A percentile compares a stretch with the other conserved stretches of the same genome.
These are phyloP conservation scores for Aspergillus intermedius DNA, from an alignment of 2,329 filamentous ascomycete genomes.

Conservation along the genomic window DNA sequence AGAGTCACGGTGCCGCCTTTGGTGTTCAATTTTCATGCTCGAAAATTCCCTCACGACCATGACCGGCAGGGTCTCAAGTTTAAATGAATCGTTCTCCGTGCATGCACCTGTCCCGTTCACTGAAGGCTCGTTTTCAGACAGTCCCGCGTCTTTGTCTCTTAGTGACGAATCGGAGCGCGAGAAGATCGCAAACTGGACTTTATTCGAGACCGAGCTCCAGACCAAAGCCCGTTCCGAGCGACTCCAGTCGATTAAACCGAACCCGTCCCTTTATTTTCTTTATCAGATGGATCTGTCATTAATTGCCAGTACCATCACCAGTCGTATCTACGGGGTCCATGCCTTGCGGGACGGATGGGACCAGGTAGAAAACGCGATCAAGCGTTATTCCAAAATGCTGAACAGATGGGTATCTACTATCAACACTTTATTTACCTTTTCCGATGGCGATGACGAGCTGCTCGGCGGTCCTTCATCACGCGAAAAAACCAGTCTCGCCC, in stretches of 20 bases:
- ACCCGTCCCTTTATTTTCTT: neutral
- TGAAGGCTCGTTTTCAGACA: neutral
- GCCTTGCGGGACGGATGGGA: neutral
- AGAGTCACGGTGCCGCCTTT: conserved; percentile 39
- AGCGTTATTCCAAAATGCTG: neutral
- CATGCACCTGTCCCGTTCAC: neutral
- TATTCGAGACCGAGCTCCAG: neutral
- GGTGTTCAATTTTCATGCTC: conserved; percentile 39
- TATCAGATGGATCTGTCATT: neutral
- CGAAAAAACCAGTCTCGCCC: neutral
- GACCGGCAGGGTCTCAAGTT: conserved; percentile 36
- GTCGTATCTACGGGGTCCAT: neutral
- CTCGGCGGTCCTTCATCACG: neutral
- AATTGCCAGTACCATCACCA: neutral
- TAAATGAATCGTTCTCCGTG: conserved; percentile 9
- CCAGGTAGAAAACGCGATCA: neutral
- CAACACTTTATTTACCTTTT: neutral
- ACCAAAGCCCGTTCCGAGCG: neutral
- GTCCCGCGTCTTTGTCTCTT: conserved; percentile 8
- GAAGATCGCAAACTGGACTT: neutral
- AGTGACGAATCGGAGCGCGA: neutral
- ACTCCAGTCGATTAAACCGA: neutral
- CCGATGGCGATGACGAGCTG: neutral
- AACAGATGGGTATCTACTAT: neutral
- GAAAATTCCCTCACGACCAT: conserved; percentile 37